Evolutionary conservation across 164 flowering plant genomes (phyloP), one percentile per base, ranked within the genome.

Genomic region (Macadamia tetraphylla): DNA sequence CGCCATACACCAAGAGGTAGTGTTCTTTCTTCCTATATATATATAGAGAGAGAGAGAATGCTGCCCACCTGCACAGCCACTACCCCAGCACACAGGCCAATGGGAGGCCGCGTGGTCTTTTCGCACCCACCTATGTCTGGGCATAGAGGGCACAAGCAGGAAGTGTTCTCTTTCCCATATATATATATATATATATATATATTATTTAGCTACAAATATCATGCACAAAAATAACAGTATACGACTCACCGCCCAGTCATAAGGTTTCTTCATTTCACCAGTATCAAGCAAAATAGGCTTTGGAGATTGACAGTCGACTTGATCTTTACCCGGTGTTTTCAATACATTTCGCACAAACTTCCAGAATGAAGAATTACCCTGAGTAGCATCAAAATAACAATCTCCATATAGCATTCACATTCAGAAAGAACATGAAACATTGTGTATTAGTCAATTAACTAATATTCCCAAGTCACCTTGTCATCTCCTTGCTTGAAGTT

Each of bases 271-370:
- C 93, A 91, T 92, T 85, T 95, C 99, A 67, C 99, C 99, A 56
- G 96, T 92, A 82, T 92, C 98, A 71, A 95, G 97, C 71, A 95
- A 80, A 76, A 95, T 89, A 48, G 99, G 98, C 80, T 95, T 95
- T 59, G 99, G 99, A 62, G 64, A 62, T 63, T 95, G 99, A 81
- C 99, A 95, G 60, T 89, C 83, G 63, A 78, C 68, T 76, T 95
- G 99, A 71, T 80, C 82, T 79, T 87, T 70, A 40, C 31, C 56
- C 49, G 99, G 99, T 58, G 82, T 81, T 77, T 88, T 95, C 29
- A 92, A 79, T 62, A 92, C 18, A 68, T 84, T 74, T 18, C 99
- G 79, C 42, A 95, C 96, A 78, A 88, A 70, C 71, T 69, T 88
- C 99, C 99, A 95, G 73, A 95, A 95, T 6, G 92, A 80, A 23